phyloP scores from a whole-genome alignment of 2,329 filamentous ascomycete species.

The Shiraia sp. region DNA sequence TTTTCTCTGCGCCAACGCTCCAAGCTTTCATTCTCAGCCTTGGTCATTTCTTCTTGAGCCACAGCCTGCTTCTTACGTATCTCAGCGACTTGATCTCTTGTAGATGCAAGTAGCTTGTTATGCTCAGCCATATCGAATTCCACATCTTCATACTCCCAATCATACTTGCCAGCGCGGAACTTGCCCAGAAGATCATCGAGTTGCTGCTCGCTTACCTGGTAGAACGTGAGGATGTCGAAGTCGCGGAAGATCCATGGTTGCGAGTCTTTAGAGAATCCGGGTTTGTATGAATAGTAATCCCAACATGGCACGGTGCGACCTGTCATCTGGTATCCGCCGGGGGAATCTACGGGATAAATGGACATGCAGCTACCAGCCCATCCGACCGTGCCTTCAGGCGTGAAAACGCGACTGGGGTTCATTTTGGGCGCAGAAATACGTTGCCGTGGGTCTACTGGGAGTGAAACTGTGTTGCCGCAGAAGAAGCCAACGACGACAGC shows the following conservation, averaged over 20 bases:
- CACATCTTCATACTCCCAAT: constrained; percentile 55
- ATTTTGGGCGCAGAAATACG: constrained; percentile 60
- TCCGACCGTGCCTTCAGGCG: constrained; percentile 59
- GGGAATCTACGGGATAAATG: constrained; percentile 61
- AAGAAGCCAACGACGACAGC: constrained; percentile 61
- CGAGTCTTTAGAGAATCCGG: constrained; percentile 47
- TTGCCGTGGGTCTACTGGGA: constrained; percentile 59
- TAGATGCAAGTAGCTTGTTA: constrained; percentile 53
- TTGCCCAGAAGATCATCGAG: constrained; percentile 53
- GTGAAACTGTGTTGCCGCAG: constrained; percentile 56
- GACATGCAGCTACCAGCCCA: constrained; percentile 61
- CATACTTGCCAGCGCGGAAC: constrained; percentile 57
- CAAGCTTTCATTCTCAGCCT: constrained; percentile 52
- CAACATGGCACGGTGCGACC: constrained; percentile 58
- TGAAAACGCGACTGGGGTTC: constrained; percentile 61
- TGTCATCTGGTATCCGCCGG: constrained; percentile 61
- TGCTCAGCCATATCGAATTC: constrained; percentile 61
- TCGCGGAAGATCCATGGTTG: constrained; percentile 61
- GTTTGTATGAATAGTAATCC: constrained; percentile 58
- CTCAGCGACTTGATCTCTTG: constrained; percentile 51
- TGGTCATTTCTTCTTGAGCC: constrained; percentile 54
- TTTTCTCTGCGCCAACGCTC: constrained; percentile 50
- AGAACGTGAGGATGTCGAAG: constrained; percentile 61
- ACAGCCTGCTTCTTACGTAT: constrained; percentile 52
- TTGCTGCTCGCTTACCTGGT: constrained; percentile 57